These are phyloP conservation scores for Botryosphaeria agaves DNA, from an alignment of 2,329 filamentous ascomycete genomes.

Conservation along the genomic window DNA sequence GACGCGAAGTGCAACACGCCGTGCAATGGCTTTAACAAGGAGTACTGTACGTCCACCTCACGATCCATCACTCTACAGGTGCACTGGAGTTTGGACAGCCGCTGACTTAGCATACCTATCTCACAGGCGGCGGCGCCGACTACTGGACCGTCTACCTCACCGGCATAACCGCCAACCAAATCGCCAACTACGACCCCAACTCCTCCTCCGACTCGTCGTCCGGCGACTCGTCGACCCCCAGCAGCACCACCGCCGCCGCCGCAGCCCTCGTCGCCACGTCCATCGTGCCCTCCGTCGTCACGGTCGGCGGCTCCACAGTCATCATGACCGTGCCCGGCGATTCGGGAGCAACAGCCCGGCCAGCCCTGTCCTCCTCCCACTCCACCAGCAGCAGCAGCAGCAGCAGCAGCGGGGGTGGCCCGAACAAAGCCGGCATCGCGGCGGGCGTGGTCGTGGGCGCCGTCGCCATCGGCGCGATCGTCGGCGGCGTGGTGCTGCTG, in stretches of 20 bases:
- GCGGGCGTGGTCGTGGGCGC: conserved; percentile 79
- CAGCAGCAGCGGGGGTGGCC: conserved; percentile 16
- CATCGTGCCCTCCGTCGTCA: conserved; percentile 10
- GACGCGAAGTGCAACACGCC: conserved; percentile 43
- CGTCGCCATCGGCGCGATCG: conserved; percentile 45
- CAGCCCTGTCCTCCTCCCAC: conserved; percentile 37
- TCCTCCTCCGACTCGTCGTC: conserved; percentile 3
- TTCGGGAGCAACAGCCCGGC: too few species aligned
- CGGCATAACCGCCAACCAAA: conserved; percentile 23
- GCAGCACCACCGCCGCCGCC: conserved; percentile 5
- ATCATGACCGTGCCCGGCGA: conserved; percentile 14
- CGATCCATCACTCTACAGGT: too few species aligned
- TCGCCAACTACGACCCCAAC: conserved; percentile 15
- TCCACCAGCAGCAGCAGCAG: conserved; percentile 21
- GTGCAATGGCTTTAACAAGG: conserved; percentile 44
- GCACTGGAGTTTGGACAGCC: conserved; percentile 1
- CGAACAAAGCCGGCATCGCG: conserved; percentile 72
- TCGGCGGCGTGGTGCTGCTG: conserved; percentile 55
- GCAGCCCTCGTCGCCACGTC: conserved; percentile 6
- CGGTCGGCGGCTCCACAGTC: conserved; percentile 15
- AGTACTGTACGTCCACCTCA: conserved; percentile 46
- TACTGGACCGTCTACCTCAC: conserved; percentile 35
- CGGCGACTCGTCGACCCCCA: conserved; percentile 4
- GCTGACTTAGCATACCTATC: conserved; percentile 13
- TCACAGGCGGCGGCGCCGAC: conserved; percentile 39